Evolutionary conservation across 1,139 yeast genomes (phyloP).

Genomic region (Scheffersomyces insectosa): DNA sequence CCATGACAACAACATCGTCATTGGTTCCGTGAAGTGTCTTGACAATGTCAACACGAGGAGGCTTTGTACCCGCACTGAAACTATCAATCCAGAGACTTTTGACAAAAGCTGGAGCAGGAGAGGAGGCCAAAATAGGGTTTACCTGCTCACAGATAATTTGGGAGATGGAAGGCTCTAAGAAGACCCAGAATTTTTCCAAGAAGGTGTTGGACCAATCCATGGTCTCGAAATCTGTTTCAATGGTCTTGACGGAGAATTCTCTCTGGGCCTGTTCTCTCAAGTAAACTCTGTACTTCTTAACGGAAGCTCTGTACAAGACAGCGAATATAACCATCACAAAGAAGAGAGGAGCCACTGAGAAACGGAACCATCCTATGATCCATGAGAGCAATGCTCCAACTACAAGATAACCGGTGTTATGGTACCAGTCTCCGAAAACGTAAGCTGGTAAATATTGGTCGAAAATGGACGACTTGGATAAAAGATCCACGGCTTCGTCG

Average conservation of each 20-base stretch:
- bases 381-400: constrained; percentile 72
- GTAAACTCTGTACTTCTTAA: constrained; percentile 72
- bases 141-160: constrained; percentile 83
- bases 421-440: constrained; percentile 94
- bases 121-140: constrained; percentile 75
- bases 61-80: constrained; percentile 91
- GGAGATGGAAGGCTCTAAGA: constrained; percentile 85
- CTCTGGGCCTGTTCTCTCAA: constrained; percentile 82
- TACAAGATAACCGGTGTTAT: constrained; percentile 69
- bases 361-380: constrained; percentile 73
- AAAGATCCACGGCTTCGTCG: constrained; percentile 69
- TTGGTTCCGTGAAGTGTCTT: constrained; percentile 86
- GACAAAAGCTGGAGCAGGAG: constrained; percentile 80
- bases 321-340: constrained; percentile 62
- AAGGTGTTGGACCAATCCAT: constrained; percentile 94
- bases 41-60: constrained; percentile 87
- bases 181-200: constrained; percentile 87
- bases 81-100: constrained; percentile 82
- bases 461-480: constrained; percentile 66
- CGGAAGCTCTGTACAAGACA: constrained; percentile 76
- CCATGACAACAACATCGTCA: constrained; percentile 93
- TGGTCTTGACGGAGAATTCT: constrained; percentile 74
- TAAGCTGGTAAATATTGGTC: constrained; percentile 71
- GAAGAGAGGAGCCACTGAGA: constrained; percentile 80
- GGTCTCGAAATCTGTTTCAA: constrained; percentile 87